Evolutionary conservation across 768 basidiomycete species (phyloP).

Genomic region (Rhizopogon salebrosus): DNA sequence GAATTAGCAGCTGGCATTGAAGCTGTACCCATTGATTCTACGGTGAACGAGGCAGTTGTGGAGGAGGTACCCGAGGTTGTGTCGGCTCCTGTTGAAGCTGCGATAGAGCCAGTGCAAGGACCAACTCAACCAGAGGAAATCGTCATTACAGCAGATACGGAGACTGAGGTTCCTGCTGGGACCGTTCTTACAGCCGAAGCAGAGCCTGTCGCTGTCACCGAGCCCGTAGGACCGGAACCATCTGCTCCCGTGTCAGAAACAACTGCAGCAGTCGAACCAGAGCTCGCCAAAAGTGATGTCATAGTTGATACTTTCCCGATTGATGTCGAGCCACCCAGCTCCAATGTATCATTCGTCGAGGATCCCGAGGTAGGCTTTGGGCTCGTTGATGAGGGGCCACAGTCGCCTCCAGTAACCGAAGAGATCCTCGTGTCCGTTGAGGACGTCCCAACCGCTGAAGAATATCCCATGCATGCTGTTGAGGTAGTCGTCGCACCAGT

Average conservation of each 20-base stretch:
- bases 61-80: neutral
- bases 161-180: neutral
- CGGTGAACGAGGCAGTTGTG: neutral
- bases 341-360: neutral
- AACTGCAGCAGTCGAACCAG: neutral
- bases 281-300: neutral
- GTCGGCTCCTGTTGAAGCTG: neutral
- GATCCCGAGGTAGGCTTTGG: neutral
- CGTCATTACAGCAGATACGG: neutral
- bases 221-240: no score
- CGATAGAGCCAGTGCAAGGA: neutral
- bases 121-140: neutral
- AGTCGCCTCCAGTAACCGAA: neutral
- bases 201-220: no score
- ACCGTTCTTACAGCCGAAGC: neutral
- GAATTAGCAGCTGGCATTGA: neutral
- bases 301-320: neutral
- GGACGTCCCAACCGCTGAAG: neutral
- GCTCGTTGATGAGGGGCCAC: neutral
- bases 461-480: neutral
- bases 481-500: neutral
- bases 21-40: neutral
- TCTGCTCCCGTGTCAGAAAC: neutral
- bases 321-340: conserved; percentile 3
- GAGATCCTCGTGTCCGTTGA: neutral